Evolutionary conservation across 495 filamentous ascomycete species (phyloP), one percentile per base, ranked within the genome.

Genomic region (Penicillium psychrofluorescens): DNA sequence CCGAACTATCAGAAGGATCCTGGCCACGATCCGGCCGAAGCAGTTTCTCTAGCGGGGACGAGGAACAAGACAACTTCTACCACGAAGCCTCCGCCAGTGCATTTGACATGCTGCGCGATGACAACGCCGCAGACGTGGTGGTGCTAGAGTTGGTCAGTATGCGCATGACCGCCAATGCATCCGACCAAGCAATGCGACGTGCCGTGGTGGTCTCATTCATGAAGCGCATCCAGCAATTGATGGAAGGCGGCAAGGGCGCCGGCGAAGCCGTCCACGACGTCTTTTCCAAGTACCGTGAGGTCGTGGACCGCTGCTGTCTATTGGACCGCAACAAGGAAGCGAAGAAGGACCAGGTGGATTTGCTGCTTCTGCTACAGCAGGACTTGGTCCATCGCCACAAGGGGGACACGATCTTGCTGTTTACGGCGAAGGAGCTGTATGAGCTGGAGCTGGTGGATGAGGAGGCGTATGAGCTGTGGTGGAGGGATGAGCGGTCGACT

Each of bases 141-240:
- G 84, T 86, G 52, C 73, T 97, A 9, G 92, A 99, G 59, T 82
- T 99, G 35, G 92, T 85, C 67, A 84, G 86, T 52, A 75, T 95
- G 31, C 81, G 90, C 6, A 86, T 99, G 67, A 84, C 80, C 15
- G 85, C 83, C 48, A 89, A 99, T 57, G 94, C 92, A 6, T 86
- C 84, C 2, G 90, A 95, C 50, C 74, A 83, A 53, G 82, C 90
- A 61, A 85, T 96, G 47, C 86, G 91, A 16, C 85, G 84, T 4
- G 88, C 92, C 4, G 80, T 96, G 27, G 87, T 84, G 7, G 78
- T 81, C 14, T 87, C 89, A 0, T 90, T 97, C 58, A 84, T 87
- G 59, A 85, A 84, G 50, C 84, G 85, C 34, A 82, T 92, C 31
- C 71, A 81, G 2, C 81, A 88, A 52, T 72, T 96, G 15, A 75